Evolutionary conservation across 768 basidiomycete species (phyloP).

Genomic region (Amanita rimosa): DNA sequence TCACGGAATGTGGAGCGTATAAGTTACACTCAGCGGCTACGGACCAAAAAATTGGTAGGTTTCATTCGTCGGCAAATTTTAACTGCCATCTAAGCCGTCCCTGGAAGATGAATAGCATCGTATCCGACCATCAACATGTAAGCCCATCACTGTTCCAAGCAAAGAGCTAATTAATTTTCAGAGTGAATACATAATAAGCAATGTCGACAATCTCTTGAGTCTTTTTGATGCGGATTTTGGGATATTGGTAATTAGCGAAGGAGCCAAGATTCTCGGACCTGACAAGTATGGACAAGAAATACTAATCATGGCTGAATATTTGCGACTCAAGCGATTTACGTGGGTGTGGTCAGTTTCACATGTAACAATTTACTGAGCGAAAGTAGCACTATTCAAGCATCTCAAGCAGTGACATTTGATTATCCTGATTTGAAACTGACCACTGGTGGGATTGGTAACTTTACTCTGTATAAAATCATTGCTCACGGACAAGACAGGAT

Average conservation of each 20-base stretch:
- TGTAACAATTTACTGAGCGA: background rate
- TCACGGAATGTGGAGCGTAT: slow-evolving; percentile 72
- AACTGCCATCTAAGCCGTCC: background rate
- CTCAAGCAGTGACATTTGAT: slow-evolving; percentile 55
- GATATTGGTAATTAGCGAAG: slow-evolving; percentile 60
- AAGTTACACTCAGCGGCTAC: slow-evolving; percentile 64
- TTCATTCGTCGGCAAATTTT: background rate
- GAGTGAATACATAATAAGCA: slow-evolving; percentile 71
- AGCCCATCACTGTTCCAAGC: slow-evolving; percentile 3
- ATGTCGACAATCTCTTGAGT: slow-evolving; percentile 66
- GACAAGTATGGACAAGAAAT: slow-evolving; percentile 70
- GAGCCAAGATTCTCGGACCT: slow-evolving; percentile 58
- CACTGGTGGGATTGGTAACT: slow-evolving; percentile 20
- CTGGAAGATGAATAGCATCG: slow-evolving; percentile 56
- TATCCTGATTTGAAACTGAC: slow-evolving; percentile 61
- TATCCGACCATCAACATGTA: slow-evolving; percentile 53
- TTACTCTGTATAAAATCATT: background rate
- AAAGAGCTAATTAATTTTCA: slow-evolving; percentile 8
- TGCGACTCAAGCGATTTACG: slow-evolving; percentile 64
- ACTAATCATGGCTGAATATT: slow-evolving; percentile 68
- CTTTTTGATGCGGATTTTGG: slow-evolving; percentile 76
- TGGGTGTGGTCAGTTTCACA: slow-evolving; percentile 19
- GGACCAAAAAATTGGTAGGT: slow-evolving; percentile 65
- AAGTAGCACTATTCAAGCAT: slow-evolving; percentile 53
- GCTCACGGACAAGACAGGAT: slow-evolving; percentile 18